Conservation (phyloP, 139 green algal genomes). For the Klebsormidium nitens region DNA sequence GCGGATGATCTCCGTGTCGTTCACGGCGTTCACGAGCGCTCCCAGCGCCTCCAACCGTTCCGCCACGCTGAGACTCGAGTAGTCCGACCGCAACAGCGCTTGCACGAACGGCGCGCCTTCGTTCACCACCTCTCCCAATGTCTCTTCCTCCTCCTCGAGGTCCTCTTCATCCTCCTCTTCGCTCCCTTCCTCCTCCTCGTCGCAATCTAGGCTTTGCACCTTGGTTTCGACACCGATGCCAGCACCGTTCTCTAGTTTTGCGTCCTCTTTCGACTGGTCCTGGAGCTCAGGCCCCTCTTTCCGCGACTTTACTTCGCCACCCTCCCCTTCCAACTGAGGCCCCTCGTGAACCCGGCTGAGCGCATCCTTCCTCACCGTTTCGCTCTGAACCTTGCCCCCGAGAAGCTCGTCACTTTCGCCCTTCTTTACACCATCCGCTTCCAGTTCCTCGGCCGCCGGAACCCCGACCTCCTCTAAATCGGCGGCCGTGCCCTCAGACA, state of each 20-base stretch:
- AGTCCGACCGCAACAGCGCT: constrained; percentile 21
- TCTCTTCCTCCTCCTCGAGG: constrained; percentile 28
- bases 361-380: no score
- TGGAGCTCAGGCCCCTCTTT: background rate
- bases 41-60: constrained; percentile 28
- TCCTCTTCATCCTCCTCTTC: constrained; percentile 15
- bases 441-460: no score
- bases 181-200: background rate
- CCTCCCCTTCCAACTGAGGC: background rate
- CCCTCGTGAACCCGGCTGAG: no score
- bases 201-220: background rate
- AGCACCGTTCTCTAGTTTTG: background rate
- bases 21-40: constrained; percentile 37
- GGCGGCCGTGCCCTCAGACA: no score
- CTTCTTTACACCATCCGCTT: no score
- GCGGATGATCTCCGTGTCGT: constrained; percentile 21
- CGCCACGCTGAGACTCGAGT: constrained; percentile 33
- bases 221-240: background rate
- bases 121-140: constrained; percentile 22
- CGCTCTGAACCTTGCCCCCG: no score
- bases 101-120: constrained; percentile 29
- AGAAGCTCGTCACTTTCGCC: no score
- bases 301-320: background rate
- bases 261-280: constrained; percentile 2
- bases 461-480: no score